Base-by-base conservation (phyloP, 2,329 filamentous ascomycete species). In the Akanthomyces uredinophilus region DNA sequence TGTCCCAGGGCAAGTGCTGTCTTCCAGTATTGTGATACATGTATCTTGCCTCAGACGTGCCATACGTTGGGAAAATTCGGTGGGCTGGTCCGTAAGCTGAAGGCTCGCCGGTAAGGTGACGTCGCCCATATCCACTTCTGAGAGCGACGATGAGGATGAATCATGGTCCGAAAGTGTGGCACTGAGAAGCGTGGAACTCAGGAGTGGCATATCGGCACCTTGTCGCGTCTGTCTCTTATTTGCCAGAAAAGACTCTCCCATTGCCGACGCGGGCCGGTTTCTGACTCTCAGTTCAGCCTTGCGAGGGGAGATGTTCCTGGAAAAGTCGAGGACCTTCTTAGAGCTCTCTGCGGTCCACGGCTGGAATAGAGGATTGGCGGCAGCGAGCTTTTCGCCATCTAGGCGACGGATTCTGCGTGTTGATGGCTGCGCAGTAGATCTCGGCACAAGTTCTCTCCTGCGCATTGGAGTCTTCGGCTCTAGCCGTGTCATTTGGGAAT, bases 321-420 rank as follows among this genome's bases (percentile, higher is more conserved):
- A 52, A 27, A 60, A 63, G 35, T 56, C 64, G 35, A 54, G 35
- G 63, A 55, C 64, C 61, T 29, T 64, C 57, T 53, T 70, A 65
- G 60, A 46, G 32, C 60, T 62, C 22, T 69, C 66, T 1, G 66
- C 66, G 53, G 66, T 70, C 71, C 73, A 75, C 62, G 65, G 70
- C 53, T 72, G 70, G 16, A 75, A 70, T 7, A 75, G 66, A 6
- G 70, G 71, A 50, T 75, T 75, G 35, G 60, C 51, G 5, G 63
- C 52, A 7, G 63, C n/a, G 49, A 68, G 67, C 4, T 49, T 50
- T 39, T 64, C 50, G 65, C 68, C 46, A 29, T 67, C 66, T 10
- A 75, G 67, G 8, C 70, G 70, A 24, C 74, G 72, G 22, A 75
- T 68, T 62, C 70, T 72, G 43, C 70, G 71, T 10, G 60, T 66